Evolutionary conservation across 2,329 filamentous ascomycete species (phyloP), one percentile per base, ranked within the genome.

Genomic region (Cucurbitaria berberidis): DNA sequence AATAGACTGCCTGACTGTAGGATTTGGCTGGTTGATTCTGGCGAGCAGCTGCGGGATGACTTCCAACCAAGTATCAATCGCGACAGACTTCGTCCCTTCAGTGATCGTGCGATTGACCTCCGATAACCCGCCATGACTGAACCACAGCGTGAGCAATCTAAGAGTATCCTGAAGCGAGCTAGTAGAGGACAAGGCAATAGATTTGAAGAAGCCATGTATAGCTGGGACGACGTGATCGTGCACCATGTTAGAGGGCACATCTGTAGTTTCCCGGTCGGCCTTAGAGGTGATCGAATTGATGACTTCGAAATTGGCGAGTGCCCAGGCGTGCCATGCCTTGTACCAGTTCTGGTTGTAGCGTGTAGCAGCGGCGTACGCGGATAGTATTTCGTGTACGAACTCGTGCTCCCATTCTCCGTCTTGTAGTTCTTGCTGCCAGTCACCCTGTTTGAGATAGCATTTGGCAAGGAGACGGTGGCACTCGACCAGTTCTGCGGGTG

Each of bases 261-360:
- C 77, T 24, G 81, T 77, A 15, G 77, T 78, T 56, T 85, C 82
- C 40, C 84, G 82, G 59, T 89, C 89, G 15, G 82, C 82, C 51
- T 86, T 84, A 19, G 88, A 83, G 8, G 88, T 85, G 51, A 95
- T 80, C 0, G 89, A 86, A 64, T 95, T 96, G 32, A 98, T 93
- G 51, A 99, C 95, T 76, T 99, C 93, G 68, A 99, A 99, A 75
- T 99, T 99, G 48, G 95, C 93, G 58, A 99, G 78, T 10, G 95
- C 96, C 93, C 95, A 99, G 0, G 95, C 90, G 76, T 99, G 95
- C 95, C 95, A 99, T 7, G 96, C 95, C 77, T 99, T 99, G 80
- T 99, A 99, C 86, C 93, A 99, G 56, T 89, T 87, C 29, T 91
- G 89, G 72, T 99, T 96, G 77, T 96, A 97, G 53, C 91, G 88